These are phyloP conservation scores for Schizosaccharomyces pombe DNA, from an alignment of 805 yeast genomes.

Conservation along the genomic window DNA sequence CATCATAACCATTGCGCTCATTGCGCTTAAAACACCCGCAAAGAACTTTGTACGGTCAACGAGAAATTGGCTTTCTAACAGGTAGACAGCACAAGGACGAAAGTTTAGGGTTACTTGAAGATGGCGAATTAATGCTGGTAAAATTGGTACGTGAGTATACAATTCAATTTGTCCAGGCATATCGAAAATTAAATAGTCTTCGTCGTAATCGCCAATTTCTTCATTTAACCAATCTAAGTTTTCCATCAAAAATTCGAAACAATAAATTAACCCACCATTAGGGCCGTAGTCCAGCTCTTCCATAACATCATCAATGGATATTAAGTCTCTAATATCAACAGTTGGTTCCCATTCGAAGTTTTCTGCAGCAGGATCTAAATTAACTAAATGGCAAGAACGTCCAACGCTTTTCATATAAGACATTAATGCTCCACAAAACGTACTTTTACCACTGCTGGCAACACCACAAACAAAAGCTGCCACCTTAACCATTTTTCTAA, in stretches of 20 bases:
- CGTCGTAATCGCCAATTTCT: slow-evolving; percentile 85
- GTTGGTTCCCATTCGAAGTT: slow-evolving; percentile 79
- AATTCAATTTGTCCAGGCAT: slow-evolving; percentile 89
- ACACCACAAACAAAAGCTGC: slow-evolving; percentile 3
- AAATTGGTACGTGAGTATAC: slow-evolving; percentile 79
- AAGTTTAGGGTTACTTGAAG: slow-evolving; percentile 58
- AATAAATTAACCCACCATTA: slow-evolving; percentile 78
- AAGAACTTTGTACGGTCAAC: slow-evolving; percentile 79
- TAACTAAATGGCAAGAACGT: slow-evolving; percentile 81
- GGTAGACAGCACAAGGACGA: slow-evolving; percentile 74
- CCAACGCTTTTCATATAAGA: slow-evolving; percentile 76
- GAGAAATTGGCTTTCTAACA: slow-evolving; percentile 83
- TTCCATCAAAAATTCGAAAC: slow-evolving; percentile 69
- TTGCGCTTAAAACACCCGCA: slow-evolving; percentile 85
- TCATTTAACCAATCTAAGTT: slow-evolving; percentile 95
- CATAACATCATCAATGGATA: slow-evolving; percentile 81
- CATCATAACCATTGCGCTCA: slow-evolving; percentile 90
- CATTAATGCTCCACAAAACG: slow-evolving; percentile 74
- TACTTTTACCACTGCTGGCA: slow-evolving; percentile 21
- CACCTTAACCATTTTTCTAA: not conserved
- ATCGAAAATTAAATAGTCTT: slow-evolving; percentile 80
- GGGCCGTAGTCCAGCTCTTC: slow-evolving; percentile 87
- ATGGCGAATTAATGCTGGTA: slow-evolving; percentile 75
- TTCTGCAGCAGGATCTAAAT: slow-evolving; percentile 92
- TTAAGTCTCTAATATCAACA: slow-evolving; percentile 73